Evolutionary conservation across 2,329 filamentous ascomycete genomes (phyloP).

Genomic region (Didymella pinodella): DNA sequence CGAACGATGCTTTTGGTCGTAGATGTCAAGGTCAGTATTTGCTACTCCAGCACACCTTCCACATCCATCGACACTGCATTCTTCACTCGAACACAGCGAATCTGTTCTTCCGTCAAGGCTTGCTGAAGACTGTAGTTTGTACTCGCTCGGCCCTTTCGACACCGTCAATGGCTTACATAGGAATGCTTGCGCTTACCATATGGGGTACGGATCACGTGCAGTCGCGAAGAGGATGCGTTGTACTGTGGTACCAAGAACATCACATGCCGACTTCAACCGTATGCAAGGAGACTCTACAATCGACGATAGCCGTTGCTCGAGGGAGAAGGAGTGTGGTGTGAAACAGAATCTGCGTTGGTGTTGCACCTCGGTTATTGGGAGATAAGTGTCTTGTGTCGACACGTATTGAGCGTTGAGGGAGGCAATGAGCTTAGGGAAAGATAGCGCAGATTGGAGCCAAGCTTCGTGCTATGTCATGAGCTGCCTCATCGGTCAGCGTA

Average conservation of each 20-base stretch:
- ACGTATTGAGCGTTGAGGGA: conserved; percentile 20
- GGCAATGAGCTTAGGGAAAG: conserved; percentile 15
- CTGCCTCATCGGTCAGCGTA: conserved; percentile 21
- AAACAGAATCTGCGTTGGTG: conserved; percentile 38
- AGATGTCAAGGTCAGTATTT: background rate
- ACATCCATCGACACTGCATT: conserved; percentile 11
- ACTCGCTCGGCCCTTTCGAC: conserved; percentile 13
- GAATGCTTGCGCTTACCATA: conserved; percentile 31
- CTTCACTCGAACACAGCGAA: conserved; percentile 14
- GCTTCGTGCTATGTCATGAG: conserved; percentile 19
- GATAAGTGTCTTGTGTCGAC: conserved; percentile 26
- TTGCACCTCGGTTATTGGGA: conserved; percentile 41
- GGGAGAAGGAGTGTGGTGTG: conserved; percentile 28
- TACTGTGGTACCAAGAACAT: conserved; percentile 36
- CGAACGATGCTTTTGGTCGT: background rate
- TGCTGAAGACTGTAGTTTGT: conserved; percentile 14
- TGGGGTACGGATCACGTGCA: conserved; percentile 30
- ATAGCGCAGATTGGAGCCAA: conserved; percentile 12
- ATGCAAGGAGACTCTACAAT: conserved; percentile 40
- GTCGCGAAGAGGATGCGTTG: conserved; percentile 21
- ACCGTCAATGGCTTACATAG: conserved; percentile 40
- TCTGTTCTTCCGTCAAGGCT: conserved; percentile 1
- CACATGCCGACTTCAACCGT: conserved; percentile 28
- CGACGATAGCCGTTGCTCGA: conserved; percentile 26
- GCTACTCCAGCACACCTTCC: conserved; percentile 1